Evolutionary conservation across 305 asterid genomes (phyloP), one percentile per base, ranked within the genome.

Genomic region (Caryopteris hybrid): DNA sequence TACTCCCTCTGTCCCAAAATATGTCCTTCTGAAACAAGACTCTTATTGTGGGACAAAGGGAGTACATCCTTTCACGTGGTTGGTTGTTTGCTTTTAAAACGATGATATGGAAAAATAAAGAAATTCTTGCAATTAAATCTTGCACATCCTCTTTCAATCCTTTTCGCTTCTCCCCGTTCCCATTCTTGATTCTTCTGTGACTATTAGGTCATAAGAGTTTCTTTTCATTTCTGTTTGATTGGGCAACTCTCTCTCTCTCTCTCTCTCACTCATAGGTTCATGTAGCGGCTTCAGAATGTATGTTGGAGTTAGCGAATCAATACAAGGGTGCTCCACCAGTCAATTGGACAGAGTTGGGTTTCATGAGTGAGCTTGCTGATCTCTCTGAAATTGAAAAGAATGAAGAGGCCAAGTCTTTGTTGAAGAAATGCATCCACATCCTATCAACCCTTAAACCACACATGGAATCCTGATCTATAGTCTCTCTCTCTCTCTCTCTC

Each of bases 271-370:
- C 0, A 0, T 2, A 93, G 99, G 97, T 93, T 71, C 99, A 90
- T 73, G 71, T 87, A 65, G 94, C 91, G 45, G 96, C 89, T 50
- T 82, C 91, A 3, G 96, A 93, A 69, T 88, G 99, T 75, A 85
- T 90, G 57, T 58, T 88, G 69, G 96, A 85, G 71, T 69, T 90
- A 72, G 78, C 86, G 22, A 78, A 80, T 72, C 65, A 69, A 69
- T 83, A 75, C 76, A 70, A 2, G 51, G 81, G 68, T 38, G 73
- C 65, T 52, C 79, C 81, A 47, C 67, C 81, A 0, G 73, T 34
- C 27, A 70, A 66, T 20, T 63, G 60, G 75, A 45, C 72, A n/a
- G 89, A 90, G 79, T 36, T 78, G 46, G 80, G 55, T 41, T 81
- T 90, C 60, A 80, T 78, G 76, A 69, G 64, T 0, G 97, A 88